A percentile compares a stretch with the other conserved stretches of the same genome.
phyloP scores from a whole-genome alignment of 2,329 filamentous ascomycete genomes.

The Raffaelea albimanens region DNA sequence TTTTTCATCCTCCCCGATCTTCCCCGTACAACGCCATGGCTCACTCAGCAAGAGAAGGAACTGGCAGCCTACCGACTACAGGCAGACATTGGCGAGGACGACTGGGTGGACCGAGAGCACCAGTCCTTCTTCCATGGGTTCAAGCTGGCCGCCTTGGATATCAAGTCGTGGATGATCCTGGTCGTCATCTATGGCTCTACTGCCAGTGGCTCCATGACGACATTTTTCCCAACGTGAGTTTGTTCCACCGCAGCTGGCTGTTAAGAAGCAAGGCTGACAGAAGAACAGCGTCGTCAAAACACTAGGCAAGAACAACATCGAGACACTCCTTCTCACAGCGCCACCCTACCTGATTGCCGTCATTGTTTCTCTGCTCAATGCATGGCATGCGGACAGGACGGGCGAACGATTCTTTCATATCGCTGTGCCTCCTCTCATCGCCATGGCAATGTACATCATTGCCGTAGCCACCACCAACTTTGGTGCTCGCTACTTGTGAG shows the following conservation, averaged over 20 bases:
- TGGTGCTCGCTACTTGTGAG: slow-evolving; percentile 1
- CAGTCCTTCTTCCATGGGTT: slow-evolving; percentile 12
- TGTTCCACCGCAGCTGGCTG: no score
- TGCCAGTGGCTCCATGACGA: slow-evolving; percentile 9
- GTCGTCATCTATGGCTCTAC: not conserved
- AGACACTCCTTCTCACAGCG: slow-evolving; percentile 21
- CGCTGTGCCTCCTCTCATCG: not conserved
- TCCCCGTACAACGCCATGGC: slow-evolving; percentile 13
- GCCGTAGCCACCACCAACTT: not conserved
- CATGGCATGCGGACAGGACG: slow-evolving; percentile 1
- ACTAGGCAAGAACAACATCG: slow-evolving; percentile 14
- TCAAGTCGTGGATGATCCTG: slow-evolving; percentile 17
- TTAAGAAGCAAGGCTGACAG: no score
- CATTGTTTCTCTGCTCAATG: slow-evolving; percentile 7
- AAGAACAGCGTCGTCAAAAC: slow-evolving; percentile 14
- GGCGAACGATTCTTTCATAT: not conserved
- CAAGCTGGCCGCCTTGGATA: slow-evolving; percentile 14
- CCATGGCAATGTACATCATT: slow-evolving; percentile 1
- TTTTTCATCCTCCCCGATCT: slow-evolving; percentile 11
- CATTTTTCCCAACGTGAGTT: slow-evolving; percentile 12
- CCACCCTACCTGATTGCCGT: slow-evolving; percentile 17
- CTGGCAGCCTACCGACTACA: slow-evolving; percentile 13
- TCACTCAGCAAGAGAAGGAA: slow-evolving; percentile 7
- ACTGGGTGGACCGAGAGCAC: slow-evolving; percentile 3
- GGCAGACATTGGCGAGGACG: slow-evolving; percentile 13